Evolutionary conservation across 768 basidiomycete genomes (phyloP).

Genomic region (Russula olivacea): DNA sequence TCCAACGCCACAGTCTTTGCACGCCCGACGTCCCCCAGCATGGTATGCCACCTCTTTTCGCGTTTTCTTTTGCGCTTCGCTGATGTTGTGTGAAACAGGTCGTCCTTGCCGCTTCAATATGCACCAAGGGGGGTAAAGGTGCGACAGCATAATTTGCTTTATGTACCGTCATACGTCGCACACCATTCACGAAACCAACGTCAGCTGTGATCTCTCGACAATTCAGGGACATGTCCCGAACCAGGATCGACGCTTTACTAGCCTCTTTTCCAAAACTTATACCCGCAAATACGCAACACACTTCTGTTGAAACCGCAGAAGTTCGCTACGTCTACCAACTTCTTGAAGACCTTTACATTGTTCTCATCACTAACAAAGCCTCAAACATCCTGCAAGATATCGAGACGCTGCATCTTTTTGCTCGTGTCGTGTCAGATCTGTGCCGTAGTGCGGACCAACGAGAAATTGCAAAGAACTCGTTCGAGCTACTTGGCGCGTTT

Average conservation of each 20-base stretch:
- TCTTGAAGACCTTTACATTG: conserved; percentile 92
- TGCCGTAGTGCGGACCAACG: conserved; percentile 82
- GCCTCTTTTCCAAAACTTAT: conserved; percentile 98
- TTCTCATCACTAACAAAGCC: conserved; percentile 96
- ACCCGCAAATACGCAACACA: conserved; percentile 90
- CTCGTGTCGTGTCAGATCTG: conserved; percentile 88
- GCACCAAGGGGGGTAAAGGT: conserved; percentile 93
- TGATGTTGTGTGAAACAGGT: conserved; percentile 46
- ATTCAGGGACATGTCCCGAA: conserved; percentile 87
- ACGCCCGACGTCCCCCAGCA: background rate
- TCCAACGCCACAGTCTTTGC: background rate
- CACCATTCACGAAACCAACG: background rate
- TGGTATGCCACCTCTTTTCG: conserved; percentile 14
- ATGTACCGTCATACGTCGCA: background rate
- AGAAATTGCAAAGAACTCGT: conserved; percentile 85
- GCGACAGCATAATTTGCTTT: conserved; percentile 25
- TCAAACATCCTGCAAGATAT: conserved; percentile 99
- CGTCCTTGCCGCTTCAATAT: conserved; percentile 90
- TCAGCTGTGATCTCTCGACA: conserved; percentile 93
- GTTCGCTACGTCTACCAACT: conserved; percentile 97
- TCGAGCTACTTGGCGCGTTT: conserved; percentile 91
- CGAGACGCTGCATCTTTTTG: conserved; percentile 90
- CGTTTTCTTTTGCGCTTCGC: background rate
- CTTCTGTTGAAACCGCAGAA: conserved; percentile 91
- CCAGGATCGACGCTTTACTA: conserved; percentile 91